Evolutionary conservation across 2,329 filamentous ascomycete species (phyloP).

Genomic region (Acrodontium crateriforme): DNA sequence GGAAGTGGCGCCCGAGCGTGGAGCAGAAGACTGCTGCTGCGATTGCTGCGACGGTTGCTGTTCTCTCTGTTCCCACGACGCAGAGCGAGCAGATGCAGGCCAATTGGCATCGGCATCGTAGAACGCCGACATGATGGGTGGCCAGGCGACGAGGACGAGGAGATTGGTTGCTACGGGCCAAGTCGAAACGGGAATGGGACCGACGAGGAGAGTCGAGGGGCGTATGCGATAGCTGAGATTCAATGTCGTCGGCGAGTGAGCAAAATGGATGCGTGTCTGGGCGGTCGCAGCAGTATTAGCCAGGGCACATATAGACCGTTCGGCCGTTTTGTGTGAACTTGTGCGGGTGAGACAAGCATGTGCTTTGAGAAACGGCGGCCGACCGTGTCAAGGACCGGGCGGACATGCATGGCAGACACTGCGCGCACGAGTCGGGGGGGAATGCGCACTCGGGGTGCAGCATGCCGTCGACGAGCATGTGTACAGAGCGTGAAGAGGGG

Average conservation of each 20-base stretch:
- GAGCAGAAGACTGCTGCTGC: slow-evolving; percentile 49
- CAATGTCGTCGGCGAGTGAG: not conserved
- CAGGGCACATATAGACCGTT: too few relatives aligned
- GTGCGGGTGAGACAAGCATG: too few relatives aligned
- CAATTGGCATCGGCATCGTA: slow-evolving; percentile 52
- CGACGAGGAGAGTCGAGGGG: slow-evolving; percentile 10
- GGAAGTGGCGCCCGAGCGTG: slow-evolving; percentile 62
- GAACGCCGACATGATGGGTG: slow-evolving; percentile 49
- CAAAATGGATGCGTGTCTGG: not conserved
- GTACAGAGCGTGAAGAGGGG: too few relatives aligned
- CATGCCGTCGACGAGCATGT: too few relatives aligned
- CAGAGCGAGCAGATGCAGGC: slow-evolving; percentile 47
- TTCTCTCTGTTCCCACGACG: slow-evolving; percentile 62
- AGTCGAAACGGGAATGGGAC: slow-evolving; percentile 5
- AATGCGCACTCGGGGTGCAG: too few relatives aligned
- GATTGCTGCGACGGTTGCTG: slow-evolving; percentile 29
- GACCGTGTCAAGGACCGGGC: too few relatives aligned
- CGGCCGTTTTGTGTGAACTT: too few relatives aligned
- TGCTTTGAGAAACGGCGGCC: too few relatives aligned
- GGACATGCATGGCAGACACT: too few relatives aligned
- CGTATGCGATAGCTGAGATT: not conserved
- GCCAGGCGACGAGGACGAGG: too few relatives aligned
- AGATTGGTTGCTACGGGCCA: not conserved
- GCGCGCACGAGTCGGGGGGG: too few relatives aligned
- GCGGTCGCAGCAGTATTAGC: too few relatives aligned